Percentiles rank a stretch among this genome's conserved stretches.
Evolutionary conservation across 1,139 yeast species (phyloP).

Genomic region (Pneumocystis jirovecii): DNA sequence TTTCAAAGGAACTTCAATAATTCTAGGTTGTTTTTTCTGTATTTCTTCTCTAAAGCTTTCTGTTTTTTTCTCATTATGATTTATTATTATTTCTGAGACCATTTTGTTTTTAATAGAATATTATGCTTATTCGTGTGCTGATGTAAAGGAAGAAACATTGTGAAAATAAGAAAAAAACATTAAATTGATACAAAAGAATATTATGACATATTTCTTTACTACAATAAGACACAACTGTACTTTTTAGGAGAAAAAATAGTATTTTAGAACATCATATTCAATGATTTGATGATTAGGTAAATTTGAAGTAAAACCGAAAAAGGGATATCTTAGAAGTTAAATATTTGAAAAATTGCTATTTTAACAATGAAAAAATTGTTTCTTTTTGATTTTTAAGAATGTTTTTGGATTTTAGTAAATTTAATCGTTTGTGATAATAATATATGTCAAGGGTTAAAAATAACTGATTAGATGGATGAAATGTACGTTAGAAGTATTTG

Average conservation of each 20-base stretch:
- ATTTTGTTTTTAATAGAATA: background rate
- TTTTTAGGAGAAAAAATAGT: too few relatives aligned
- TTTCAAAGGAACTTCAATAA: constrained; percentile 50
- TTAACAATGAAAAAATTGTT: too few relatives aligned
- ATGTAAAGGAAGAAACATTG: too few relatives aligned
- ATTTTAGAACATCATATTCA: too few relatives aligned
- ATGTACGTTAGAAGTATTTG: background rate
- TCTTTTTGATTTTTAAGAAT: background rate
- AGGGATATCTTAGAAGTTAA: background rate
- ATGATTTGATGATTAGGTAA: too few relatives aligned
- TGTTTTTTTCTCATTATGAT: background rate
- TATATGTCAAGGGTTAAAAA: background rate
- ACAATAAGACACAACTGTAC: too few relatives aligned
- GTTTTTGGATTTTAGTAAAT: too few relatives aligned
- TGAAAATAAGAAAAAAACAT: too few relatives aligned
- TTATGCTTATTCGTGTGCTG: too few relatives aligned
- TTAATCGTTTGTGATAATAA: background rate
- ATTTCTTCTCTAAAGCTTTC: background rate
- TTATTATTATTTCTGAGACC: background rate
- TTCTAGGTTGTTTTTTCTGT: background rate
- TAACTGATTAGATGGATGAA: background rate
- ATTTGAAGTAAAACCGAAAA: too few relatives aligned
- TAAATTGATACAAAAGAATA: too few relatives aligned
- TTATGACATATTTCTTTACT: too few relatives aligned
- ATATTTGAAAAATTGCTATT: background rate